phyloP scores from a whole-genome alignment of 83 land plant species.

The Thuja plicata region DNA sequence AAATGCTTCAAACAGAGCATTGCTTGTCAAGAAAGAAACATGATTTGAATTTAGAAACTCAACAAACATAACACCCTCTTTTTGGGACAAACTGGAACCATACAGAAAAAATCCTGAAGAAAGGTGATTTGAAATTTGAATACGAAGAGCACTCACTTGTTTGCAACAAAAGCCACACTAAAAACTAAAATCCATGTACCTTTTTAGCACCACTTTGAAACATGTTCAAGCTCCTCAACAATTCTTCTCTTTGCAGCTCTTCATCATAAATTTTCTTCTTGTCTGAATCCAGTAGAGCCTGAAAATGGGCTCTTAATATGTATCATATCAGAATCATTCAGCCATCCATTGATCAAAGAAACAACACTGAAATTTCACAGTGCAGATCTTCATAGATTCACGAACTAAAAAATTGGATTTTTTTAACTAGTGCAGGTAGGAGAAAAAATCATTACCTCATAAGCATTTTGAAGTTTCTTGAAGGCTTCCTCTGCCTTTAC shows the following conservation, averaged over 20 bases:
- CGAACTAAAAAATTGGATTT: neutral
- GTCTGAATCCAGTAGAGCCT: constrained; percentile 79
- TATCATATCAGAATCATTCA: neutral
- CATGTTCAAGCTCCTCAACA: constrained; percentile 31
- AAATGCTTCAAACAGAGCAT: neutral
- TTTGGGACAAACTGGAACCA: neutral
- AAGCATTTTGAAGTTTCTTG: constrained; percentile 94
- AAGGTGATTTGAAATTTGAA: neutral
- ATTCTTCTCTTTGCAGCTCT: constrained; percentile 75
- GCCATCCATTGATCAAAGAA: neutral
- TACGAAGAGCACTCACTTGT: neutral
- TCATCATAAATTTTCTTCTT: constrained; percentile 93
- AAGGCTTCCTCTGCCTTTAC: constrained; percentile 88
- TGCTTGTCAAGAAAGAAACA: neutral
- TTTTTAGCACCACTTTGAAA: constrained; percentile 31
- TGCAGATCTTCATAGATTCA: neutral
- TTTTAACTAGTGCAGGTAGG: neutral
- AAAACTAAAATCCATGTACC: constrained; percentile 23
- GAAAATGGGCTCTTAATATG: neutral
- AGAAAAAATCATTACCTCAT: constrained; percentile 59
- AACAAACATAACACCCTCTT: neutral
- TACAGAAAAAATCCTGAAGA: neutral
- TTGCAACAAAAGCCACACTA: neutral
- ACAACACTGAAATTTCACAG: neutral
- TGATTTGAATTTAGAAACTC: neutral